Evolutionary conservation across 306 rosid genomes (phyloP).

Genomic region (Sesbania bispinosa): DNA sequence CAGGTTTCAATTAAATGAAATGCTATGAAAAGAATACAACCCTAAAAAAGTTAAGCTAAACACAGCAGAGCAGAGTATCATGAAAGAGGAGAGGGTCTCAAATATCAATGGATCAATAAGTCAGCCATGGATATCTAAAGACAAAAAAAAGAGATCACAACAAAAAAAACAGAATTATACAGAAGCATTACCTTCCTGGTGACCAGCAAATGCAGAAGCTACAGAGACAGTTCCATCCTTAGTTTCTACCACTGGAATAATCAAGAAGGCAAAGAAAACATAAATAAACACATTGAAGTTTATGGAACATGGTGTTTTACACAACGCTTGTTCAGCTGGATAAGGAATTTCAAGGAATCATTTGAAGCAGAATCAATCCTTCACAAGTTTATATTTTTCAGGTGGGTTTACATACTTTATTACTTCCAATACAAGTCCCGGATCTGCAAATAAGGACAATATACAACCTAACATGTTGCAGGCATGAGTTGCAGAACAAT

Average conservation of each 20-base stretch:
- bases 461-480: neutral
- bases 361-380: neutral
- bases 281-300: neutral
- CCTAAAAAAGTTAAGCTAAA: neutral
- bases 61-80: neutral
- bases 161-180: neutral
- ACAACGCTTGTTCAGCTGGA: neutral
- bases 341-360: conserved; percentile 8
- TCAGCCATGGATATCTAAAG: neutral
- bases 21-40: neutral
- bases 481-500: neutral
- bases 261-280: conserved; percentile 2
- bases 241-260: conserved; percentile 58
- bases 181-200: conserved; percentile 68
- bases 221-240: conserved; percentile 83
- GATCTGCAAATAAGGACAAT: neutral
- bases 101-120: neutral
- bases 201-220: conserved; percentile 84
- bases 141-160: neutral
- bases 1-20: conserved; percentile 15
- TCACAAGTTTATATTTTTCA: neutral
- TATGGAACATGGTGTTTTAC: neutral
- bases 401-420: neutral
- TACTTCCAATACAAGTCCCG: neutral
- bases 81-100: neutral